These are phyloP conservation scores for Quambalaria eucalypti DNA, from an alignment of 1,284 basidiomycete genomes.

Conservation along the genomic window DNA sequence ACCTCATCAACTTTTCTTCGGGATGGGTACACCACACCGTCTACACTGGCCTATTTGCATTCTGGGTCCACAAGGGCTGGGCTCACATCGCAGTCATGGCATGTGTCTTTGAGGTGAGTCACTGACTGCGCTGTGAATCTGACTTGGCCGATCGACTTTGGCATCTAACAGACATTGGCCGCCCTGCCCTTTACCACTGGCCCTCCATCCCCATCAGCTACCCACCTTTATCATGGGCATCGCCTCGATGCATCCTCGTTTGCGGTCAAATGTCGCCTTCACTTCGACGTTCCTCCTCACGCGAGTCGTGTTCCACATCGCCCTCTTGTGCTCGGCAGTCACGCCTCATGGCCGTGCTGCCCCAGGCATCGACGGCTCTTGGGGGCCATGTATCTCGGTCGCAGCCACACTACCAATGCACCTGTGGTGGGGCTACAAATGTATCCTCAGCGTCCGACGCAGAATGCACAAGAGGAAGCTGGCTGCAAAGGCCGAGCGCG, in stretches of 20 bases:
- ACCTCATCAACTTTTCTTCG: slow-evolving; percentile 37
- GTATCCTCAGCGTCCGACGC: slow-evolving; percentile 32
- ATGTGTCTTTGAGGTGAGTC: slow-evolving; percentile 32
- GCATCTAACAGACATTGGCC: too few relatives aligned
- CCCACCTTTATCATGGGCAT: slow-evolving; percentile 44
- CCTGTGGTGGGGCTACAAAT: slow-evolving; percentile 44
- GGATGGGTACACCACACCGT: slow-evolving; percentile 44
- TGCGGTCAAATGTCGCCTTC: slow-evolving; percentile 44
- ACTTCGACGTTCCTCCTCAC: slow-evolving; percentile 40
- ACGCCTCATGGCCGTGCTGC: slow-evolving; percentile 26
- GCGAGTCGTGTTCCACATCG: slow-evolving; percentile 38
- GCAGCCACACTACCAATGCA: slow-evolving; percentile 43
- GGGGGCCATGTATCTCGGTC: slow-evolving; percentile 26
- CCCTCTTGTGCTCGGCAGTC: slow-evolving; percentile 21
- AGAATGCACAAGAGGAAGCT: slow-evolving; percentile 38
- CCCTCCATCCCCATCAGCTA: slow-evolving; percentile 6
- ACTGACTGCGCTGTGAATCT: not conserved
- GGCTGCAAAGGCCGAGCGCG: slow-evolving; percentile 17
- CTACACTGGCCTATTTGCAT: slow-evolving; percentile 33
- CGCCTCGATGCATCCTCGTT: slow-evolving; percentile 29
- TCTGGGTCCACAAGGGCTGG: slow-evolving; percentile 38
- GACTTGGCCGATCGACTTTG: not conserved
- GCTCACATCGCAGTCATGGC: slow-evolving; percentile 28
- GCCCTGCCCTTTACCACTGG: not conserved
- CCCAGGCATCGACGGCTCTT: slow-evolving; percentile 23